Evolutionary conservation across 345 rosid species (phyloP), one percentile per base, ranked within the genome.

Genomic region (Lepidium sativum): DNA sequence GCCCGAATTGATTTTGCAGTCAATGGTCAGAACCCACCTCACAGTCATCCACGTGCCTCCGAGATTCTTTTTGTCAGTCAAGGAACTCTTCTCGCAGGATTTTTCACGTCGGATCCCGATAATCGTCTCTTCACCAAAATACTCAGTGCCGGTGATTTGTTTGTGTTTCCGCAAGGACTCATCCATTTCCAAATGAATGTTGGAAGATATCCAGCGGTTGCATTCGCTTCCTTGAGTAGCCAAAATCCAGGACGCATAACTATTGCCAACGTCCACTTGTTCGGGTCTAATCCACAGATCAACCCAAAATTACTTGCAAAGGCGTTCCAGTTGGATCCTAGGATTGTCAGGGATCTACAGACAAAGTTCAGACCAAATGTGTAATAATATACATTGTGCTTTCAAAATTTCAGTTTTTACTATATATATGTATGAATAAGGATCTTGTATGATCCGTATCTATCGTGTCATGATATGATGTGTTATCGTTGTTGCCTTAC

Each of bases 31-130:
- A 69, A 43, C 68, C 74, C 74, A 0, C 78, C 74, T 32, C 78
- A 74, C 56, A 68, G 47, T 1, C 78, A 74, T 6, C 78, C 78
- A 17, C 78, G 78, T 56, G 78, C 78, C 23, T 35, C 74, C 1
- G 78, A 74, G 63, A 51, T 63, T 37, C 35, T 75, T 42, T 6
- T 11, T 11, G 63, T 75, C 20, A 3, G 4, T 0, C 3, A 63
- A 11, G 78, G 78, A n/a, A 57, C 59, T 0, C 61, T 75, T 31
- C n/a, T 13, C 0, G 73, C 55, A 2, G 77, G 77, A 0, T 73
- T 73, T 45, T 59, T 73, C 16, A n/a, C 77, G 0, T 69, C 75
- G n/a, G 20, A 51, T 23, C 27, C 20, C 8, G 74, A 20, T 20
- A 20, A 20, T 20, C 21, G 21, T 20, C 2, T 20, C 21, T 20